These are phyloP conservation scores for Capronia americana DNA, from an alignment of 2,329 filamentous ascomycete genomes.

Conservation along the genomic window DNA sequence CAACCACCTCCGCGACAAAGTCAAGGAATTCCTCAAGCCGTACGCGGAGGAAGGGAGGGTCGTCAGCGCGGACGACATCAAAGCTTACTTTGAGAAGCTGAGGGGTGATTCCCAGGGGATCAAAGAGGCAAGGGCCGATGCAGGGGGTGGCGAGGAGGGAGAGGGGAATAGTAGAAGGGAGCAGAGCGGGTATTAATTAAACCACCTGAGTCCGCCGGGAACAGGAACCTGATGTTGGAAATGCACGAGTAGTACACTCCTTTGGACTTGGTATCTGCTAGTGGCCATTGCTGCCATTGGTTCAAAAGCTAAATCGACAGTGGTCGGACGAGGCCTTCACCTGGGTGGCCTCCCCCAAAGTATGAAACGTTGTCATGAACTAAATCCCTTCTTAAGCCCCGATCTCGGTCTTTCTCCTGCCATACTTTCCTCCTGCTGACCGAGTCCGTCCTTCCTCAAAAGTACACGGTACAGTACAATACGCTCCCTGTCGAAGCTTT, in stretches of 20 bases:
- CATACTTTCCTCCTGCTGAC: not conserved
- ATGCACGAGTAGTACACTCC: not conserved
- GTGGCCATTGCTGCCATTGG: not conserved
- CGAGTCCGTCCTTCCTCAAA: not conserved
- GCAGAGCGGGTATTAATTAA: slow-evolving; percentile 31
- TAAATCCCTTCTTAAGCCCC: not conserved
- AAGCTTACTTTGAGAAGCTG: slow-evolving; percentile 92
- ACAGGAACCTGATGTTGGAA: not conserved
- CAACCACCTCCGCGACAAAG: slow-evolving; percentile 91
- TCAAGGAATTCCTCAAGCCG: slow-evolving; percentile 92
- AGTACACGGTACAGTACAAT: not conserved
- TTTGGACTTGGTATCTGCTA: not conserved
- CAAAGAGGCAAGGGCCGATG: slow-evolving; percentile 56
- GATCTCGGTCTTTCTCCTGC: not conserved
- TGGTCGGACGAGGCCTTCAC: not conserved
- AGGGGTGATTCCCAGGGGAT: slow-evolving; percentile 83
- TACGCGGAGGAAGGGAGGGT: slow-evolving; percentile 90
- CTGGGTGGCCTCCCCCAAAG: not conserved
- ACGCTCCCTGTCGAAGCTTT: no score
- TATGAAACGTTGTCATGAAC: not conserved
- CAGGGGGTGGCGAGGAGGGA: not conserved
- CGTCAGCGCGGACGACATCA: slow-evolving; percentile 94
- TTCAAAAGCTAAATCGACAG: not conserved
- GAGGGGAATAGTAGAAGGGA: slow-evolving; percentile 25
- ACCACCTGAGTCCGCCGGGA: not conserved